phyloP scores from a whole-genome alignment of 441 rosid species.

The Daphne laureola region DNA sequence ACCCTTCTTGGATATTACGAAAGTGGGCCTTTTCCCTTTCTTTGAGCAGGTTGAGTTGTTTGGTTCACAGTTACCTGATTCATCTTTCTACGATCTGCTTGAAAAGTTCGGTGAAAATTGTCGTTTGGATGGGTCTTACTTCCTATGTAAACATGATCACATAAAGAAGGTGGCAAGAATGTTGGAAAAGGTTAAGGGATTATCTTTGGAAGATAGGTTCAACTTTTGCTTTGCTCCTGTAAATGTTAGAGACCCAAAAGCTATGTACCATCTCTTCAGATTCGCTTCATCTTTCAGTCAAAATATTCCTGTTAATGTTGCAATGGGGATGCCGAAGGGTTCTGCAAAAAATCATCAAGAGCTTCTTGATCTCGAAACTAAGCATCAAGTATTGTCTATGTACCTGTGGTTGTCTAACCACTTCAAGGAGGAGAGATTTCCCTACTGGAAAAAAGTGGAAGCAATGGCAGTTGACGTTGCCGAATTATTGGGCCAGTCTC shows the following conservation, averaged over 20 bases:
- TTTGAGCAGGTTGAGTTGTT: constrained; percentile 92
- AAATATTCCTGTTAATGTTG: constrained; percentile 62
- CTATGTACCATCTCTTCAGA: constrained; percentile 74
- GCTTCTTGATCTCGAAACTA: constrained; percentile 79
- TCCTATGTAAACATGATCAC: constrained; percentile 73
- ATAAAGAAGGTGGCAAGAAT: constrained; percentile 91
- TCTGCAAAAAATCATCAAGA: constrained; percentile 78
- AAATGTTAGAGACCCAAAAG: constrained; percentile 82
- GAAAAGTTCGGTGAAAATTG: constrained; percentile 75
- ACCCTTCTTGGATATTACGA: constrained; percentile 70
- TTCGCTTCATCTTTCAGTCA: constrained; percentile 68
- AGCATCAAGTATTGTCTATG: constrained; percentile 82
- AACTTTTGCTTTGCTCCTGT: constrained; percentile 98
- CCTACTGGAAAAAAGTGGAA: constrained; percentile 68
- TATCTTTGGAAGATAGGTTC: constrained; percentile 83
- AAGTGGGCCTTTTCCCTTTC: constrained; percentile 86
- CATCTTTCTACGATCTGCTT: constrained; percentile 63
- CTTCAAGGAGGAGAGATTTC: constrained; percentile 66
- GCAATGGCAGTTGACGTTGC: constrained; percentile 77
- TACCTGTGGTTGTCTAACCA: constrained; percentile 92
- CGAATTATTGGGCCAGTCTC: constrained; percentile 75
- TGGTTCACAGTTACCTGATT: constrained; percentile 56
- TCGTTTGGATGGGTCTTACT: constrained; percentile 80
- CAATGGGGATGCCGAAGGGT: constrained; percentile 89
- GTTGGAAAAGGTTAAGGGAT: constrained; percentile 74